Evolutionary conservation across 2,329 filamentous ascomycete genomes (phyloP), one percentile per base, ranked within the genome.

Genomic region (Cladosporium austrohemisphaericum): DNA sequence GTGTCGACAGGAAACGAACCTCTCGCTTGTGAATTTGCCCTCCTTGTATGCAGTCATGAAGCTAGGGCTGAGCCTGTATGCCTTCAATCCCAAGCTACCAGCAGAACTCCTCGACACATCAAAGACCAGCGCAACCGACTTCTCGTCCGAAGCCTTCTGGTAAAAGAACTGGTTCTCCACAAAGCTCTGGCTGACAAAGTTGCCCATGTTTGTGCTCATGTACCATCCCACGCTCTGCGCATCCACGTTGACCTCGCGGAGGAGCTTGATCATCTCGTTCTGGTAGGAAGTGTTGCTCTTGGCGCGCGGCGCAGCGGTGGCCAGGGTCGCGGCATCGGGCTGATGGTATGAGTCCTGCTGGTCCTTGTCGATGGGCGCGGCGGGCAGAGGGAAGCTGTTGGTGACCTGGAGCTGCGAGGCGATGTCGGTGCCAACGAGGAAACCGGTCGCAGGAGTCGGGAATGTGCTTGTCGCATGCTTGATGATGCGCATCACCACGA

Each of bases 171-270:
- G 91, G 77, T 97, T 98, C 80, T 98, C 93, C 71, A 98, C 88
- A 67, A 95, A 91, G 76, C 86, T 88, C 67, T 86, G 71, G 77
- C 91, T 96, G 77, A 97, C 80, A 63, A 97, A 97, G 78, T 95
- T 97, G 71, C 93, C 93, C 88, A 98, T 94, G 71, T 90, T 95
- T 56, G 91, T 89, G 75, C 90, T 96, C 52, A 90, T 96, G 76
- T 98, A 98, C 91, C 91, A 98, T 64, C 93, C 93, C 53, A 95
- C 89, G 65, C 89, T 94, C 77, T 97, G 95, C 58, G 93, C 93
- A 70, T 98, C 93, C 52, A 97, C 88, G 70, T 97, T 98, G 65
- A 98, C 93, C 73, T 97, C 93, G 69, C 92, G 86, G 56, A 97
- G 76, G 71, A 93, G 90, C 66, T 90, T 87, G 71, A 98, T 92